Evolutionary conservation across 805 yeast genomes (phyloP).

Genomic region (Ogataea ramenticola): DNA sequence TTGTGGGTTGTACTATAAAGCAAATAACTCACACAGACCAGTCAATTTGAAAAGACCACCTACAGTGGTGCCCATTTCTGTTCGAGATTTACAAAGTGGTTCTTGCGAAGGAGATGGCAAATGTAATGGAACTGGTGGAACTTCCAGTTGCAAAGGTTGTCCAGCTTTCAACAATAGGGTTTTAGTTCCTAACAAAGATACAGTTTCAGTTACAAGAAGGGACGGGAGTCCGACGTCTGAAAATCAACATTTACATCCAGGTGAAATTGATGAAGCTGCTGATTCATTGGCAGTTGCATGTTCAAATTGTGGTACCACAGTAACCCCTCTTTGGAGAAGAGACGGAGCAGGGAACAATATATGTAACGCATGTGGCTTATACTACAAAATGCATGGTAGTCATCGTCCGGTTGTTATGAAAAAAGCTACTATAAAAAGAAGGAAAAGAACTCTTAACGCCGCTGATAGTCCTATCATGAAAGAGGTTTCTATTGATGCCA

Average conservation of each 20-base stretch:
- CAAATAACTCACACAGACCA: constrained; percentile 59
- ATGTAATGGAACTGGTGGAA: constrained; percentile 86
- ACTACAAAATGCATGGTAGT: constrained; percentile 65
- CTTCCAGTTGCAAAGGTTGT: constrained; percentile 73
- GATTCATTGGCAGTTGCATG: constrained; percentile 64
- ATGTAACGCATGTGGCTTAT: constrained; percentile 84
- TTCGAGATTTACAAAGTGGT: constrained; percentile 32
- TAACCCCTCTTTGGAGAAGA: constrained; percentile 83
- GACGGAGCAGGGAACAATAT: constrained; percentile 77
- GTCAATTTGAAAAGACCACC: constrained; percentile 56
- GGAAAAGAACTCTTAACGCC: constrained; percentile 38
- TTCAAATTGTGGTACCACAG: constrained; percentile 76
- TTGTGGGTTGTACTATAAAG: constrained; percentile 49
- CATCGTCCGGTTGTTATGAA: constrained; percentile 76
- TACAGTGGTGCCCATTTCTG: constrained; percentile 35
- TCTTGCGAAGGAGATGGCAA: constrained; percentile 70
- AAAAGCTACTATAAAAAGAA: constrained; percentile 63
- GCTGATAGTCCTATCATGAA: neutral
- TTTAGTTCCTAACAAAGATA: constrained; percentile 20
- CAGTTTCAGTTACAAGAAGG: neutral
- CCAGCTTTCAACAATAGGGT: constrained; percentile 76
- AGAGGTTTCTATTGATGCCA: neutral
- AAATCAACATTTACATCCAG: neutral
- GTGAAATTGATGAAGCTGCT: constrained; percentile 13
- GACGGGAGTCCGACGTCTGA: neutral